Base-by-base conservation (phyloP, 108 stramenopile genomes). In the Conticribra guillardii region DNA sequence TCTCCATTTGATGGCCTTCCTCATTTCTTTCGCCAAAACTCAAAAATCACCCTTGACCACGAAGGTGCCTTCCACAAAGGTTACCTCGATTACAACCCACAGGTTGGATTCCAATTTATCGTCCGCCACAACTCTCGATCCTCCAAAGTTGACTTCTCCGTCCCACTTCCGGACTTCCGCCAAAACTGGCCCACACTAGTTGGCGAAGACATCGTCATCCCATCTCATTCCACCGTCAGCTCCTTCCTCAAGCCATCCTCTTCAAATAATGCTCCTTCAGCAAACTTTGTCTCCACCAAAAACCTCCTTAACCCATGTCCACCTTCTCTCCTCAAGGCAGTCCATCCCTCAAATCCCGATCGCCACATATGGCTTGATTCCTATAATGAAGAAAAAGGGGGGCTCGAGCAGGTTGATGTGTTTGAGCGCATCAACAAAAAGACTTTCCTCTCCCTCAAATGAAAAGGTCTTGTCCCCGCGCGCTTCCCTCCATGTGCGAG, bases 401-500 rank as follows among this genome's bases (percentile, higher is more conserved):
- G 67, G 27, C 23, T 68, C 22, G 31, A 29, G 0, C 17, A 33
- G n/a, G 15, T 51, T 19, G 51, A 65, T 19, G 30, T 65, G 0
- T 65, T 19, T 15, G 32, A 53, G 29, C 45, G 2, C 5, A 62
- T 62, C 15, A 49, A 28, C 24, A 62, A 62, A 29, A 48, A 47
- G 28, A 17, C 16, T 15, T 65, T 52, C 15, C 31, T 65, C 1
- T 33, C 16, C 5, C 19, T 65, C 1, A 51, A 34, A 52, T 18
- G 51, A 8, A 15, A 30, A 0, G 64, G 51, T 0, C 1, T 21
- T 7, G 52, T 65, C 18, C 41, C 41, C 23, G 52, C 51, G 64
- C 71, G 31, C 55, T 64, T 4, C 71, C 71, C 15, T 54, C 63
- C 8, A 73, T 73, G 71, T 63, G 62, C 22, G 46, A 54, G 2